Evolutionary conservation across 257 asterid species (phyloP).

Genomic region (Schizonepeta tenuifolia): DNA sequence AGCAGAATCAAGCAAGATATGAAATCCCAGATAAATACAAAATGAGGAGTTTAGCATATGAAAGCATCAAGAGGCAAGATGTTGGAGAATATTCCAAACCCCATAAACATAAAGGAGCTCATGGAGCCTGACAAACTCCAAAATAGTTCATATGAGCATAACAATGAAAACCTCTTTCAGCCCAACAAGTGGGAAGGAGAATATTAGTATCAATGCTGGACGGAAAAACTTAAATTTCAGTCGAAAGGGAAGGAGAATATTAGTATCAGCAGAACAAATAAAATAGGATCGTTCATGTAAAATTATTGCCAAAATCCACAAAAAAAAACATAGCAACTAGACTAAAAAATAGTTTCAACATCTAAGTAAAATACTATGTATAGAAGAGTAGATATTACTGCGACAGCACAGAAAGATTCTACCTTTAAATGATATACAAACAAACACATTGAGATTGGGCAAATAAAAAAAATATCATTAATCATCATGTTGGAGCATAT

Average conservation of each 20-base stretch:
- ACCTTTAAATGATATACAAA: no score
- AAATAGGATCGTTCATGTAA: neutral
- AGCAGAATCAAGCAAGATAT: no score
- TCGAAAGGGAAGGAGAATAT: no score
- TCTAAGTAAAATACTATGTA: no score
- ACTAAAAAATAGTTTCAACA: neutral
- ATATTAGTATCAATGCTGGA: constrained; percentile 34
- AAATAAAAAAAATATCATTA: neutral
- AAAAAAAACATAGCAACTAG: neutral
- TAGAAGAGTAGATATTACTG: no score
- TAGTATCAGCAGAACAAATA: neutral
- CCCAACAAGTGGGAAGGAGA: constrained; percentile 38
- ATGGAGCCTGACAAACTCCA: constrained; percentile 59
- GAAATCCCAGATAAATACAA: no score
- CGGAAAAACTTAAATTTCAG: neutral
- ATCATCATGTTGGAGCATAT: constrained; percentile 14
- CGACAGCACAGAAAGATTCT: no score
- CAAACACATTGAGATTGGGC: no score
- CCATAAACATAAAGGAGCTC: constrained; percentile 41
- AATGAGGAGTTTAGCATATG: neutral
- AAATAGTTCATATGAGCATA: constrained; percentile 36
- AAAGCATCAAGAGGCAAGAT: constrained; percentile 13
- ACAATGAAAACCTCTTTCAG: constrained; percentile 26
- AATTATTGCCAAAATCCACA: neutral
- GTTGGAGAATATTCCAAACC: constrained; percentile 57